Base-by-base conservation (phyloP, 768 basidiomycete species). In the Tylopilus vinaceipallidus region DNA sequence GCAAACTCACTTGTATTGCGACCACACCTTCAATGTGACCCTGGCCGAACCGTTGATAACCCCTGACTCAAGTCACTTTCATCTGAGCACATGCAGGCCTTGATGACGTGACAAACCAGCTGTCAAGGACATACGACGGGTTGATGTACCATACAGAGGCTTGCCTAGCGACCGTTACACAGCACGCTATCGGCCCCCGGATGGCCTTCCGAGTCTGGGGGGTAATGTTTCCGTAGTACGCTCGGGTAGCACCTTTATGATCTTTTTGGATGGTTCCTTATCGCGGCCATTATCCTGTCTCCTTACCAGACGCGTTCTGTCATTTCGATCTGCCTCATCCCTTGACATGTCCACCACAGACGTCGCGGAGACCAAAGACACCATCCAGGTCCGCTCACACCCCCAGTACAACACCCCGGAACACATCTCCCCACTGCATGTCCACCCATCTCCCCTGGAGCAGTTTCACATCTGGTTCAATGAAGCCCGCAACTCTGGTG, bases 381-480 rank as follows among this genome's bases (percentile, higher is more conserved):
- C 79, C 49, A 70, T 90, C 60, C 73, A 80, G 53, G 81, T 97
- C 45, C 79, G 83, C 42, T 79, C 81, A 0, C 92, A 91, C 63
- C 70, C 73, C 47, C 91, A 95, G 61, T 95, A 97, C 68, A 60
- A 79, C 53, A 78, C 86, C 8, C 71, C 74, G n/a, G 86, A 83
- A 44, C 68, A 78, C 34, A 73, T 91, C 27, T 75, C 84, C 2
- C 89, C 89, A 0, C 47, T 70, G n/a, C 73, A 73, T 30, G 82
- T 91, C 56, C 60, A 70, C 27, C 71, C 81, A 2, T 80, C 80
- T 49, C 95, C 95, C 0, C 73, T 98, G 45, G 80, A 80, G 43
- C 93, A 95, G 62, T 98, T 98, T 71, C 82, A 83, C 45, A 59
- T 69, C 26, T 98, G 95, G 95, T 90, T 98, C 72, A 80, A 81